Conservation (phyloP, 1,139 yeast species). For the Kluyveromyces marxianus region DNA sequence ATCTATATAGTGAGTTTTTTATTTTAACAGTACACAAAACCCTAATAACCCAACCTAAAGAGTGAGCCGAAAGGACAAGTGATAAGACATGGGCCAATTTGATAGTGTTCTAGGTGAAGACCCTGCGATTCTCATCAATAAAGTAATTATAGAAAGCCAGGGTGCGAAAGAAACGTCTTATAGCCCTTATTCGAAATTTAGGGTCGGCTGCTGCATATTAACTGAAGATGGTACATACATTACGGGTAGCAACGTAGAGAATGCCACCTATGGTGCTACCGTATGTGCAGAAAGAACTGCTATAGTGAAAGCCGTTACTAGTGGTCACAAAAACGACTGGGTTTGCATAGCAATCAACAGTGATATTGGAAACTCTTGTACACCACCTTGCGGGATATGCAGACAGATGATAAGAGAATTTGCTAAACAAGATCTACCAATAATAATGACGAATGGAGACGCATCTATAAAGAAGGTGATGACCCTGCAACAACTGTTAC, state of each 20-base stretch:
- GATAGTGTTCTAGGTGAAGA: neutral
- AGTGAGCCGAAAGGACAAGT: too few species aligned
- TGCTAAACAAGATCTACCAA: conserved; percentile 36
- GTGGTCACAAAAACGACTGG: conserved; percentile 29
- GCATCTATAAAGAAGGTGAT: conserved; percentile 39
- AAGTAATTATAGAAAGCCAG: conserved; percentile 11
- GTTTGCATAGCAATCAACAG: conserved; percentile 50
- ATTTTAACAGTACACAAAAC: too few species aligned
- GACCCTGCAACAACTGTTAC: conserved; percentile 60
- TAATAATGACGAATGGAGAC: conserved; percentile 53
- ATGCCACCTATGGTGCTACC: conserved; percentile 83
- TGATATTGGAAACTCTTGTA: conserved; percentile 48
- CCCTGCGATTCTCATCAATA: neutral
- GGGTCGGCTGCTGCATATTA: conserved; percentile 76
- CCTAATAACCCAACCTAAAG: too few species aligned
- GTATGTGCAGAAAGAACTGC: conserved; percentile 91
- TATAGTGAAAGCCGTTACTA: conserved; percentile 52
- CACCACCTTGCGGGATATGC: conserved; percentile 92
- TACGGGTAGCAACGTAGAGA: conserved; percentile 84
- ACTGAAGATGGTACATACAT: conserved; percentile 44
- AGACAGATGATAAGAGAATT: conserved; percentile 84
- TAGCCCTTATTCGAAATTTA: conserved; percentile 76
- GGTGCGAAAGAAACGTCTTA: conserved; percentile 52
- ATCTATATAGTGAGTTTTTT: too few species aligned
- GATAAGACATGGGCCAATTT: neutral